A percentile compares a stretch with the other conserved stretches of the same genome.
Conservation (phyloP, 257 asterid species). For the Nicotiana tomentosiformis region DNA sequence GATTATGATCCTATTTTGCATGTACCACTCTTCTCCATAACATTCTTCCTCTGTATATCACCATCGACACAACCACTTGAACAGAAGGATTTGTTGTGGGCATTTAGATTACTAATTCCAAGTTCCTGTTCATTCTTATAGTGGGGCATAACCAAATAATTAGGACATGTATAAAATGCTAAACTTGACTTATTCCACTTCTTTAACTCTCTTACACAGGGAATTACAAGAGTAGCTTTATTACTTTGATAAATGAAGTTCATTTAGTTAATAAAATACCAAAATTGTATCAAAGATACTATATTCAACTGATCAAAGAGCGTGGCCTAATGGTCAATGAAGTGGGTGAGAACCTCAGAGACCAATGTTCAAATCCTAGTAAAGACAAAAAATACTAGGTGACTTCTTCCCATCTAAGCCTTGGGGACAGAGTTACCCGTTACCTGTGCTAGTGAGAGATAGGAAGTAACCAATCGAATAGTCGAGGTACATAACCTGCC, state of each 20-base stretch:
- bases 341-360: too few species aligned
- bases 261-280: not conserved
- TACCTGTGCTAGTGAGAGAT: not conserved
- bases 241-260: not conserved
- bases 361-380: not conserved
- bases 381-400: not conserved
- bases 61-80: not conserved
- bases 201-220: not conserved
- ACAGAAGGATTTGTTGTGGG: not conserved
- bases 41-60: not conserved
- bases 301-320: too few species aligned
- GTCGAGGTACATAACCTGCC: not conserved
- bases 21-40: not conserved
- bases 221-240: not conserved
- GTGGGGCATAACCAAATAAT: not conserved
- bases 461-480: not conserved
- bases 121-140: not conserved
- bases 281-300: not conserved
- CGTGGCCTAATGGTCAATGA: too few species aligned
- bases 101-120: not conserved
- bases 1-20: not conserved
- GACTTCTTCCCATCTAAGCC: not conserved
- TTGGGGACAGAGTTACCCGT: not conserved
- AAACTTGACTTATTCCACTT: not conserved
- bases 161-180: not conserved